Conservation (phyloP, 2,329 filamentous ascomycete species). For the Cladosporium sp. region DNA sequence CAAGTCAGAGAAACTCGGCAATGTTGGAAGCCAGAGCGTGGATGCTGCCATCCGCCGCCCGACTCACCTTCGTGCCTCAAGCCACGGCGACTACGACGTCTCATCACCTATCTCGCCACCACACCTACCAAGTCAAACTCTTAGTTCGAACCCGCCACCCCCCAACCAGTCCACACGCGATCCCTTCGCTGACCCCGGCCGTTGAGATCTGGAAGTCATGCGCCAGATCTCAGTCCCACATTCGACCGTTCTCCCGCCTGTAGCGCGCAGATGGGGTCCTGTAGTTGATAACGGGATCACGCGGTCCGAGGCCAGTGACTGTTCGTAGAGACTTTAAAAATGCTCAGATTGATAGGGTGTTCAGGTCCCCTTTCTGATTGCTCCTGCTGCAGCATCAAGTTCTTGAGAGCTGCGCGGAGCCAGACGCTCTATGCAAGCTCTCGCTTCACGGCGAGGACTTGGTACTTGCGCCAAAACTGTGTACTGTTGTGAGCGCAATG, state of each 20-base stretch:
- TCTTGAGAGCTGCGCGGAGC: slow-evolving; percentile 42
- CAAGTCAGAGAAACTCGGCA: slow-evolving; percentile 46
- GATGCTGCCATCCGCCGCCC: slow-evolving; percentile 46
- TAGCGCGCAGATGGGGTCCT: slow-evolving; percentile 41
- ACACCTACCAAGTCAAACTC: slow-evolving; percentile 32
- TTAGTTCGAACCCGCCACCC: slow-evolving; percentile 32
- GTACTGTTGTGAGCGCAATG: slow-evolving; percentile 38
- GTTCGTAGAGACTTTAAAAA: slow-evolving; percentile 39
- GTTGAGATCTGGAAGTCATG: slow-evolving; percentile 42
- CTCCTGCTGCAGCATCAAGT: slow-evolving; percentile 29
- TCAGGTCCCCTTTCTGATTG: slow-evolving; percentile 27
- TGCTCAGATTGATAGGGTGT: slow-evolving; percentile 37
- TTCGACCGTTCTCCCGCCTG: slow-evolving; percentile 49
- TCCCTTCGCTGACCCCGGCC: slow-evolving; percentile 45
- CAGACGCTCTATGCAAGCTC: slow-evolving; percentile 44
- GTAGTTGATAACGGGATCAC: slow-evolving; percentile 42
- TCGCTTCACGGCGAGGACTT: slow-evolving; percentile 28
- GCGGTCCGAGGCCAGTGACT: slow-evolving; percentile 30
- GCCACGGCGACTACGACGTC: slow-evolving; percentile 47
- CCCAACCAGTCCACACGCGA: slow-evolving; percentile 27
- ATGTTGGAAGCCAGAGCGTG: slow-evolving; percentile 46
- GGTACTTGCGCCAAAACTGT: slow-evolving; percentile 39
- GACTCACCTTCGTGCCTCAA: slow-evolving; percentile 48
- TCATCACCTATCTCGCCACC: slow-evolving; percentile 45
- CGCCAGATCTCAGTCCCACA: slow-evolving; percentile 39